Evolutionary conservation across 1,284 basidiomycete species (phyloP), one percentile per base, ranked within the genome.

Genomic region (Rhodotorula sp.): DNA sequence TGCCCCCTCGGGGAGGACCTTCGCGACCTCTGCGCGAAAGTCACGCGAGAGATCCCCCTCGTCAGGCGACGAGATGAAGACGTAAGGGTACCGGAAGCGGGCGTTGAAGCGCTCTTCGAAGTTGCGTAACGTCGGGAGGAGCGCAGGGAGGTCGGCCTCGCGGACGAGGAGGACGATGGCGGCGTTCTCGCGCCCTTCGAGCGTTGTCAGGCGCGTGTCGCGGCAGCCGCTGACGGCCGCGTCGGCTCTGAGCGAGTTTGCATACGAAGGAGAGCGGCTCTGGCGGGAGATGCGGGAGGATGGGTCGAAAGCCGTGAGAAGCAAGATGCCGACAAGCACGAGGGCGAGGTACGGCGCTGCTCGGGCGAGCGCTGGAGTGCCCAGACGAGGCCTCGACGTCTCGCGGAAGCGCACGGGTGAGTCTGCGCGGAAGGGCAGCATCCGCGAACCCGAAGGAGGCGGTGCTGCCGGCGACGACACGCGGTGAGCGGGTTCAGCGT

Each of bases 41-140:
- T 34, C 46, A n/a, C n/a, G 10, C n/a, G 73, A 64, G 41, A 77
- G 64, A 0, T 53, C 48, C 13, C 41, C 67, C 13, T 73, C 76
- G 58, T 77, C 77, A 17, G 74, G 74, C 13, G 60, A 50, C 12
- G 74, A 55, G 27, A 78, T 58, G 55, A 78, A 71, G n/a, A 78
- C 76, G 66, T 77, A 78, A 5, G 77, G 73, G 60, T 78, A 78
- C 13, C 76, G 67, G 48, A 73, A 77, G 23, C 21, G 53, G 44
- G 50, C 58, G 61, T 78, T 78, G 73, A 77, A 77, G n/a, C 56
- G 68, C 13, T 58, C n/a, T 53, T 78, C 77, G 25, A 78, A 75
- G 60, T 78, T 78, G 12, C n/a, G 19, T 2, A 78, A 68, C 5
- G 77, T 78, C 44, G 72, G 74, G 16, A 76, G 50, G 63, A 78